These are phyloP conservation scores for Mucor mucedo DNA, from an alignment of 371 early-diverging fungal species.

Conservation along the genomic window DNA sequence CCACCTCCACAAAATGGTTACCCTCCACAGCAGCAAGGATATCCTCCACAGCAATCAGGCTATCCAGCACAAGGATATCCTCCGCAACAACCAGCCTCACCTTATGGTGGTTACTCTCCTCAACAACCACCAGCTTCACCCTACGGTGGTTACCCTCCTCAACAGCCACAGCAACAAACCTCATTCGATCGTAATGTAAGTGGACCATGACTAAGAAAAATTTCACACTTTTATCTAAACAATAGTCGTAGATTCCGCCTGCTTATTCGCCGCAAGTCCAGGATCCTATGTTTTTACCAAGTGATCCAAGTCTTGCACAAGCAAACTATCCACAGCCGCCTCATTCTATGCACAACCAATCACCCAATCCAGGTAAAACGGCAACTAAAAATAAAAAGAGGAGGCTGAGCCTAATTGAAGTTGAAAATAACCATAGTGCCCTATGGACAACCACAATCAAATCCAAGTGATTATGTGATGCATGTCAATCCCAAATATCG, in stretches of 20 bases:
- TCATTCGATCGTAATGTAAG: conserved; percentile 13
- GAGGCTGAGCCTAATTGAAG: not conserved
- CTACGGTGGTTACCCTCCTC: conserved; percentile 16
- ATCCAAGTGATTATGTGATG: conserved; percentile 29
- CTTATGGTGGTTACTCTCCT: conserved; percentile 11
- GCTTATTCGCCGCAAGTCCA: conserved; percentile 19
- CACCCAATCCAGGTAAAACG: conserved; percentile 25
- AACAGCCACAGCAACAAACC: conserved; percentile 3
- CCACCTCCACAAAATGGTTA: conserved; percentile 11
- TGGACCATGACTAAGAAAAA: not conserved
- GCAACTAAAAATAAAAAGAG: not conserved
- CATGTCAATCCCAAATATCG: conserved; percentile 30
- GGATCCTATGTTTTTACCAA: conserved; percentile 32
- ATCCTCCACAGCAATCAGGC: conserved; percentile 12
- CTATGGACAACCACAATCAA: conserved; percentile 25
- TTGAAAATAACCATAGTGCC: conserved; percentile 13
- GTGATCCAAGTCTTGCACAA: conserved; percentile 28
- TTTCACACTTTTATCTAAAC: not conserved
- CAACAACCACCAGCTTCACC: conserved; percentile 10
- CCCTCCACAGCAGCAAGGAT: conserved; percentile 16
- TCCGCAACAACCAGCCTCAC: conserved; percentile 4
- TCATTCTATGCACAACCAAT: conserved; percentile 23
- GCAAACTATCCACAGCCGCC: conserved; percentile 40
- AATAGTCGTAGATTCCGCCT: conserved; percentile 6
- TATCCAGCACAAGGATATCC: conserved; percentile 16